Evolutionary conservation across 2,329 filamentous ascomycete genomes (phyloP), one percentile per base, ranked within the genome.

Genomic region (Xylaria sp.): DNA sequence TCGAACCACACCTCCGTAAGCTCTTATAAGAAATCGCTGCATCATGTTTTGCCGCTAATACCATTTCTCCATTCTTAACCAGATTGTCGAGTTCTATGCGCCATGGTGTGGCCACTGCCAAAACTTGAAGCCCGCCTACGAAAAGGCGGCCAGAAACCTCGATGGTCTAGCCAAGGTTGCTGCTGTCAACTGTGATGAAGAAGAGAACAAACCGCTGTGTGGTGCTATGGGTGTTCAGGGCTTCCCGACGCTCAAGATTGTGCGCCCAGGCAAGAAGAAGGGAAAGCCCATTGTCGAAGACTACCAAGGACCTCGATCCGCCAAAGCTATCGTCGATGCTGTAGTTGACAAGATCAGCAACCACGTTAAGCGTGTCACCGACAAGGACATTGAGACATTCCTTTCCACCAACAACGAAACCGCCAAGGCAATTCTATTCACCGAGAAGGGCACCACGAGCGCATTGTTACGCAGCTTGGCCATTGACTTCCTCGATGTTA

Each of bases 71-170:
- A 16, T 16, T 16, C 16, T 16, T 16, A 16, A 16, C 16, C 16
- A 86, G 82, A 82, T 86, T 51, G 77, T 86, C 72, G 91, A 92
- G 76, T 97, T 97, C 82, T 97, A 96, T 71, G 93, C 93, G 7
- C 93, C 93, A 23, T 97, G 93, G 93, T 97, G 94, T 71, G 94
- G 93, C 48, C 94, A 97, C 77, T 99, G 94, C 79, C 84, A 96
- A 77, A 97, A 89, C 76, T 88, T 99, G 70, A 92, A 97, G 77
- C 93, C 92, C 2, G 90, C 91, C 50, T 99, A 94, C 76, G 93
- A 97, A 75, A 96, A 96, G 76, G 92, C 88, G 1, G 94, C 94
- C 68, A 89, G 88, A 70, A 91, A 87, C 69, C 87, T 99, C 60
- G 84, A 89, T n/a, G 94, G 94, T 11, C 82, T 97, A 11, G 94